These are phyloP conservation scores for Auriscalpium microsporum DNA, from an alignment of 768 basidiomycete genomes.

Conservation along the genomic window DNA sequence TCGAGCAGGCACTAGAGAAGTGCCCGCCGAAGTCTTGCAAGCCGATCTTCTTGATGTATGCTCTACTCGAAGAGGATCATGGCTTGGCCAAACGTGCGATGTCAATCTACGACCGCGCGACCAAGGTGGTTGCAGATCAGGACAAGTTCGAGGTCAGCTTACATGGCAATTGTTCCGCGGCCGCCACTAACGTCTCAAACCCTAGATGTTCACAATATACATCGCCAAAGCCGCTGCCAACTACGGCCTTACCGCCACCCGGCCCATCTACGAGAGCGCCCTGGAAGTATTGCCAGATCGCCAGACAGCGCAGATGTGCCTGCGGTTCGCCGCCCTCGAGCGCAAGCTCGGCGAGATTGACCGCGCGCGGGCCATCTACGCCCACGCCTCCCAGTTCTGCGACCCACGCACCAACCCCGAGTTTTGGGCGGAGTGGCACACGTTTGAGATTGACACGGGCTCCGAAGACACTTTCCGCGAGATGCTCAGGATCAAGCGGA, in stretches of 20 bases:
- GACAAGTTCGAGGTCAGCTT: constrained; percentile 84
- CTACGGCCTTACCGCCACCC: constrained; percentile 92
- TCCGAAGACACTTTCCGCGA: constrained; percentile 97
- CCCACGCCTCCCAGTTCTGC: constrained; percentile 97
- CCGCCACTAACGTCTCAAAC: neutral
- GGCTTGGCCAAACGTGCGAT: constrained; percentile 95
- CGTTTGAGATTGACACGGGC: constrained; percentile 96
- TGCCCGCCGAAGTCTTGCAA: constrained; percentile 95
- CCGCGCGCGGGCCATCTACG: constrained; percentile 91
- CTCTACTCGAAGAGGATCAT: constrained; percentile 89
- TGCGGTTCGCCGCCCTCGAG: constrained; percentile 92
- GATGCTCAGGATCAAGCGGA: constrained; percentile 93
- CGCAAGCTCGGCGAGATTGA: constrained; percentile 99
- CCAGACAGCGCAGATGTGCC: constrained; percentile 96
- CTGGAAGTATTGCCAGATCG: constrained; percentile 87
- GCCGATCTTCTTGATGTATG: constrained; percentile 91
- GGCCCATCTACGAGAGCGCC: constrained; percentile 93
- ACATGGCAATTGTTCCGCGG: neutral
- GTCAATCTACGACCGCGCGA: constrained; percentile 91
- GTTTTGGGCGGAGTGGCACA: constrained; percentile 97
- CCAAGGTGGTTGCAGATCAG: constrained; percentile 73
- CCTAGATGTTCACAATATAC: constrained; percentile 91
- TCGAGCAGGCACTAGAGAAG: constrained; percentile 95
- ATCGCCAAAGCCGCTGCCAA: constrained; percentile 95
- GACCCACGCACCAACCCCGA: constrained; percentile 86